phyloP scores from a whole-genome alignment of 805 yeast species.

The Saccharomycopsis sp. region DNA sequence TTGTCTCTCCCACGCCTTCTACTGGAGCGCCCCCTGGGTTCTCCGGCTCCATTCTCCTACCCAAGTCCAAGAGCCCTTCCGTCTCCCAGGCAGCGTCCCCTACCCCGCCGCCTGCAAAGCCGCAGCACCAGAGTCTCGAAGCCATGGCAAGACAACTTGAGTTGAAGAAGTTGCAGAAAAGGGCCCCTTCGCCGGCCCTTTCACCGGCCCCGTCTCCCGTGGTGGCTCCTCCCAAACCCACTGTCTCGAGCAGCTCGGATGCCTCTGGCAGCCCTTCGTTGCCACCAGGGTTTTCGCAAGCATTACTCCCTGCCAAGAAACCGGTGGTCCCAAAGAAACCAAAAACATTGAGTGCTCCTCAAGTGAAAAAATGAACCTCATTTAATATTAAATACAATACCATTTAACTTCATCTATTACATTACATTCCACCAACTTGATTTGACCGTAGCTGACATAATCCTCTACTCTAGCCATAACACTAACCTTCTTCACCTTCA shows the following conservation, averaged over 20 bases:
- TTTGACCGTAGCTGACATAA: too few relatives aligned
- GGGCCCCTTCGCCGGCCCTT: too few relatives aligned
- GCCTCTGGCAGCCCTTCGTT: conserved; percentile 4
- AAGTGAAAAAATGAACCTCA: too few relatives aligned
- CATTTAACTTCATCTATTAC: too few relatives aligned
- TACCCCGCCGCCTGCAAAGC: conserved; percentile 6
- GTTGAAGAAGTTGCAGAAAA: too few relatives aligned
- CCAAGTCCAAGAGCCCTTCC: conserved; percentile 11
- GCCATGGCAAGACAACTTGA: conserved; percentile 10
- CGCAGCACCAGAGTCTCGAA: conserved; percentile 3
- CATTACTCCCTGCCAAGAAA: conserved; percentile 10
- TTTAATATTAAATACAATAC: too few relatives aligned
- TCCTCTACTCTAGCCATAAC: too few relatives aligned
- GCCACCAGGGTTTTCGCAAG: conserved; percentile 13
- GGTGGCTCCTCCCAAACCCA: conserved; percentile 1
- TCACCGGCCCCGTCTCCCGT: too few relatives aligned
- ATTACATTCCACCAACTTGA: too few relatives aligned
- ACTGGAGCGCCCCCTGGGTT: conserved; percentile 18
- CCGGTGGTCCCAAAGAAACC: not conserved
- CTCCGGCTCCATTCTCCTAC: conserved; percentile 15
- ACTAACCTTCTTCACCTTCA: too few relatives aligned
- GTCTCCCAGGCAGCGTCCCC: too few relatives aligned
- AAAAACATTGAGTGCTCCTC: too few relatives aligned
- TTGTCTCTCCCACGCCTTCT: not conserved
- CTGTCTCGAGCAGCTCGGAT: conserved; percentile 7